Evolutionary conservation across 345 rosid genomes (phyloP).

Genomic region (Triadica sebifera): DNA sequence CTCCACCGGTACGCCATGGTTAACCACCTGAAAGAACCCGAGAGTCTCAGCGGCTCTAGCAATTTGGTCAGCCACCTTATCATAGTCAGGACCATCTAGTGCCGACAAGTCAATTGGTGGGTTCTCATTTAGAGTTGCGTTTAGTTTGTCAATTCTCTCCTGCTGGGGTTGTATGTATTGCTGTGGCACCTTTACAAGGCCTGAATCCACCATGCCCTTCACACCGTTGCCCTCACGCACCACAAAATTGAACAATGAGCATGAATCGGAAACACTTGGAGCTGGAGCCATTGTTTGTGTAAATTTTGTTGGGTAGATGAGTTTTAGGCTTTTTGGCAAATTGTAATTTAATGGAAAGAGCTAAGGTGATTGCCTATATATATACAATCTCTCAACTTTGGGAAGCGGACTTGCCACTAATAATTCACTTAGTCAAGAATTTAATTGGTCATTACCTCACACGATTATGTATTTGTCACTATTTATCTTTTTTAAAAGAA

Average conservation of each 20-base stretch:
- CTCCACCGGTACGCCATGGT: slow-evolving; percentile 51
- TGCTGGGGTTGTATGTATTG: slow-evolving; percentile 29
- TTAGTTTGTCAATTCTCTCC: slow-evolving; percentile 44
- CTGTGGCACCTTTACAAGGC: slow-evolving; percentile 41
- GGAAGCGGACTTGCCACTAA: too few species aligned
- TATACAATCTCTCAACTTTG: too few species aligned
- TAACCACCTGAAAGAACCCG: slow-evolving; percentile 60
- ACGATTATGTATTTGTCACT: too few species aligned
- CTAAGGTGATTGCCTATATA: not conserved
- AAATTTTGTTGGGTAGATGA: not conserved
- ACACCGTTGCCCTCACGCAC: slow-evolving; percentile 53
- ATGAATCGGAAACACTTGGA: slow-evolving; percentile 27
- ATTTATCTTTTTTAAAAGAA: too few species aligned
- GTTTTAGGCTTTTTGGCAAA: too few species aligned
- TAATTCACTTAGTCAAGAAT: too few species aligned
- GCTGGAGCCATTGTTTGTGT: slow-evolving; percentile 25
- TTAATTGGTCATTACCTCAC: too few species aligned
- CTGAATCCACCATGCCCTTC: slow-evolving; percentile 53
- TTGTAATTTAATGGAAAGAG: not conserved
- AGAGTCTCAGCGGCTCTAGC: slow-evolving; percentile 46
- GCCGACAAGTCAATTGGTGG: slow-evolving; percentile 45
- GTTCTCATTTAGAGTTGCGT: slow-evolving; percentile 7
- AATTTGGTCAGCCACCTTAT: slow-evolving; percentile 34
- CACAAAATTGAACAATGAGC: slow-evolving; percentile 45
- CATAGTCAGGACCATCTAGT: slow-evolving; percentile 42